Base-by-base conservation (phyloP, 306 rosid genomes). In the Carpinus fangiana region DNA sequence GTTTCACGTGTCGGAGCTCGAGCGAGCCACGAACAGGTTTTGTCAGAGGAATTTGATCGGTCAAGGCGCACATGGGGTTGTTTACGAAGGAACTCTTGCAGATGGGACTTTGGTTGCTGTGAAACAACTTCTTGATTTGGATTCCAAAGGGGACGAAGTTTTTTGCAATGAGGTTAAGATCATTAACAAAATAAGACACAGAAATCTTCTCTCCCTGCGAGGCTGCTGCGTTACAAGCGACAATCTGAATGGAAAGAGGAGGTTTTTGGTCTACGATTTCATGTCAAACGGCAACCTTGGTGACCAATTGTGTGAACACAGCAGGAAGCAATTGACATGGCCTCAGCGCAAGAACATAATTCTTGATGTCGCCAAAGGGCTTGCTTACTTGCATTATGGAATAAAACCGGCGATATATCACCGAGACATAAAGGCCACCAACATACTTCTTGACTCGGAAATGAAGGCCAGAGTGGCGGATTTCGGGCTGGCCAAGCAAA, bases 351-450 rank as follows among this genome's bases (percentile, higher is more conserved):
- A 89, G 86, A 87, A 74, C 64, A 89, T 93, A 53, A 82, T 93
- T 5, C 81, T 93, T 47, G 98, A 93, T 76, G 92, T 93, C 66
- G 98, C 98, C 8, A 93, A 82, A 70, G 98, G 98, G 86, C 70
- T 93, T 28, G 85, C 86, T 28, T 93, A 93, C 77, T 77, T 93
- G 77, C 98, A 93, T 23, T 74, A 91, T 17, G 96, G 93, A 70
- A 82, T 89, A 81, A 89, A 90, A 73, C 97, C 97, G 6, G 87
- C 96, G 12, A 90, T 93, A 73, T 93, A 88, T 73, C 97, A 93
- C 64, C 88, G 96, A 11, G 97, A 93, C 72, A 85, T 93, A 16
- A 93, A 93, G 69, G 81, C 92, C 16, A 91, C 97, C 0, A 91
- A 93, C 72, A 89, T 93, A 26, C 91, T 91, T n/a, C 50, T 93